Base-by-base conservation (phyloP, 2,329 filamentous ascomycete species). In the Apiospora saccharicola region DNA sequence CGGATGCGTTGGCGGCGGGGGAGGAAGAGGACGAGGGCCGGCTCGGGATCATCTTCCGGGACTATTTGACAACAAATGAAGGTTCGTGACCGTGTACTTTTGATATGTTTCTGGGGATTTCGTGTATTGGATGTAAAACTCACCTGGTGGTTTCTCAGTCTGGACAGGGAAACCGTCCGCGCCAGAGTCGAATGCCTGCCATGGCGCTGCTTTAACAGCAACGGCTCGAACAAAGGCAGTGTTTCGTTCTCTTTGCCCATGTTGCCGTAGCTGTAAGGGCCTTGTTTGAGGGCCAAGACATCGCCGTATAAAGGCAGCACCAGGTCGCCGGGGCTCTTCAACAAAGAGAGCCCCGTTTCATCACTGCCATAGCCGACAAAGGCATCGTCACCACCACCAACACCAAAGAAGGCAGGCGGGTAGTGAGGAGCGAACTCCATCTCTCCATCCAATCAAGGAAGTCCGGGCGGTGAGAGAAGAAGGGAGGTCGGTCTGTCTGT, bases 11-110 rank as follows among this genome's bases (percentile, higher is more conserved):
- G 14, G 26, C 3, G 51, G 51, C 7, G 19, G 26, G 8, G 26
- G 51, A 34, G 53, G 53, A 30, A 14, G 53, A 22, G 30, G 53
- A 37, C 26, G 53, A 37, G 30, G 26, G 53, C 14, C 53, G 53
- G 53, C 53, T 61, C 14, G 53, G 53, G 30, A 61, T 61, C 53
- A 61, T 61, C 26, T 34, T 61, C 22, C 30, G n/a, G 24, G 49
- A 19, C 26, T 57, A 26, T 24, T n/a, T 51, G 22, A 12, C 7
- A 6, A 26, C 14, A 34, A 13, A 34, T 16, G 2, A 30, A 30
- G 30, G 51, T 61, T 61, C 30, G 53, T 61, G 53, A 61, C 30
- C 37, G 30, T 12, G 53, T 61, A n/a, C 19, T 37, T 37, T 61
- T 61, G 10, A 37, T 30, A 30, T 61, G 53, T n/a, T 37, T 61